These are phyloP conservation scores for Phytopythium ostracodes DNA, from an alignment of 352 stramenopile genomes.

Conservation along the genomic window DNA sequence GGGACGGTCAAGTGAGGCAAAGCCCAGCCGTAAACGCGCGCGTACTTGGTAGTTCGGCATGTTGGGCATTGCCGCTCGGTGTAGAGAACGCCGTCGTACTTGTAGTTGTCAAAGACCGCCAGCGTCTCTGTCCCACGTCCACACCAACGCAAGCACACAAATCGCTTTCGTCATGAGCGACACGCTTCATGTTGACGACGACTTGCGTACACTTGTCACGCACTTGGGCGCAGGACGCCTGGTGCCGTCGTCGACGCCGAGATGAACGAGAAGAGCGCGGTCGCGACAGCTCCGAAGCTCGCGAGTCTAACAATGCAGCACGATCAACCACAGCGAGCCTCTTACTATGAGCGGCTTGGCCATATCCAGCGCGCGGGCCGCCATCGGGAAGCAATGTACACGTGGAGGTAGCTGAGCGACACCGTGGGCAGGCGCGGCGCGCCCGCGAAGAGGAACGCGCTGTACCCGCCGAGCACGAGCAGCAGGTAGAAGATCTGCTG, in stretches of 20 bases:
- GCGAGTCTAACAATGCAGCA: conserved; percentile 13
- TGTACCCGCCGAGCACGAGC: conserved; percentile 53
- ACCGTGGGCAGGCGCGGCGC: conserved; percentile 40
- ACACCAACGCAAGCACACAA: not conserved
- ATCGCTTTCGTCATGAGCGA: not conserved
- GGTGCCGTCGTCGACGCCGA: conserved; percentile 33
- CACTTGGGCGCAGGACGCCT: conserved; percentile 42
- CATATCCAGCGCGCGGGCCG: not conserved
- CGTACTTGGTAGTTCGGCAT: conserved; percentile 47
- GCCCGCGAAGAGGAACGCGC: conserved; percentile 41
- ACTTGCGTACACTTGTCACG: too few species aligned
- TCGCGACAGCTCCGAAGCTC: conserved; percentile 31
- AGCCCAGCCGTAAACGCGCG: not conserved
- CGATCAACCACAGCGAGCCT: not conserved
- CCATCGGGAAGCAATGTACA: conserved; percentile 20
- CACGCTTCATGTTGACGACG: not conserved
- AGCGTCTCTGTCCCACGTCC: conserved; percentile 28
- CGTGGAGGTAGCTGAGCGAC: conserved; percentile 34
- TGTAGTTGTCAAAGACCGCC: conserved; percentile 50
- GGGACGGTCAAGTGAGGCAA: too few species aligned
- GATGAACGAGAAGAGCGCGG: conserved; percentile 49
- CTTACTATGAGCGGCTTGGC: not conserved
- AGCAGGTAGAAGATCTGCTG: conserved; percentile 56
- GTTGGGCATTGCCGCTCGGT: conserved; percentile 30
- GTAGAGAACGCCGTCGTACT: conserved; percentile 45